Base-by-base conservation (phyloP, 2,329 filamentous ascomycete species). In the Pseudocercospora crystallina region DNA sequence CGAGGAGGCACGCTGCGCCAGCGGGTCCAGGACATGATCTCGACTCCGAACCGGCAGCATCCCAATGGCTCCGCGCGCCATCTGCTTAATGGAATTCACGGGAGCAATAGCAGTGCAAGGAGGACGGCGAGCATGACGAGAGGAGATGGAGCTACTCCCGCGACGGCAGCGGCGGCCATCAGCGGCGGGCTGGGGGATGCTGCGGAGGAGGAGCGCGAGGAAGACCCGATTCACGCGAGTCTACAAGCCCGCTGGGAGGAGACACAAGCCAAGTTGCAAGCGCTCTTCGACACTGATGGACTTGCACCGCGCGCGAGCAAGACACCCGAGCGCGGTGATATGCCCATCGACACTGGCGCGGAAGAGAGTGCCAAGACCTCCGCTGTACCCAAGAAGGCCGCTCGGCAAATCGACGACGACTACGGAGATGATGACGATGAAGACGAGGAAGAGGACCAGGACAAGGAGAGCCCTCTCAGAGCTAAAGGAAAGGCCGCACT, bases 361-460 rank as follows among this genome's bases (percentile, higher is more conserved):
- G 57, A 53, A 61, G 67, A 68, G 62, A 71, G 64, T 66, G 73
- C 69, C 70, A 77, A 73, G 69, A 67, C 67, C 57, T 62, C 70
- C 73, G 67, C 73, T 74, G 65, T 74, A 72, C 64, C 84, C 75
- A 96, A 94, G 73, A 87, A 88, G 72, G 79, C 83, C 40, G 87
- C 86, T 69, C 81, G 89, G 64, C 78, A 83, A 67, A 90, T 92
- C 78, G 84, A 90, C 62, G 89, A 92, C 63, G 86, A 92, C 71
- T 91, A 92, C 66, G 88, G 87, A 60, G 88, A 92, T 63, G 90
- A 96, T 51, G 87, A 92, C 30, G 83, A 84, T 26, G 65, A 68
- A 8, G 63, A 64, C 33, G 59, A 64, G 11, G 78, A 79, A 29
- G 71, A 74, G 17, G 71, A 73, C 33, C 66, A 68, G 17, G 71